Base-by-base conservation (phyloP, 2,329 filamentous ascomycete genomes). In the Esteya vermicola region DNA sequence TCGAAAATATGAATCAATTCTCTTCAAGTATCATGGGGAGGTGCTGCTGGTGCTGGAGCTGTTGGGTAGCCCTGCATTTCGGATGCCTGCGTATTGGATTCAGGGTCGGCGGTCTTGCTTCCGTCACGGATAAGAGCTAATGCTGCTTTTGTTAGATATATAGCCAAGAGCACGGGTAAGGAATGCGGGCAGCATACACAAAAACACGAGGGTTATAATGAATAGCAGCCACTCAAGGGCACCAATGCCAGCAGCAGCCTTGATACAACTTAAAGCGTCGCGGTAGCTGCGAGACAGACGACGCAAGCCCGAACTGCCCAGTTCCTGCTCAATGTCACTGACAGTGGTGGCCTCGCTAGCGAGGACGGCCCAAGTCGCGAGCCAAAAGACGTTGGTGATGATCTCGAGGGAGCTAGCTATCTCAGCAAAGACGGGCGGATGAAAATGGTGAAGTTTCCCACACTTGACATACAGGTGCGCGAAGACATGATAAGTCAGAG, bases 211-310 rank as follows among this genome's bases (percentile, higher is more conserved):
- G 1, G 48, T 46, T 16, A 47, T 39, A 33, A 38, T 19, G 20
- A 50, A 49, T 1, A 49, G 44, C 9, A 50, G 33, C 47, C 47
- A 50, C 21, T 43, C 35, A 19, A 50, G 37, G 4, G 48, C 48
- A 3, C 48, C 48, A 8, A 50, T 33, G 6, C 27, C 48, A 16
- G 48, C 46, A 2, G 48, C 30, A 9, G 47, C 48, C 40, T 50
- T 50, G 43, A 49, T 35, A 37, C 43, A 45, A 39, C 43, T 34
- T 26, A 47, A 14, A 14, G 43, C 48, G 28, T 16, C 37, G 18
- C 26, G 28, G 38, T 38, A 44, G 25, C 28, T 21, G 8, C 1
- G 3, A 9, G 43, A 34, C 22, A 40, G 36, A 31, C 22, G 18
- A 31, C 25, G 21, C 19, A 20, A 30, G 41, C 32, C 25, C 33